Base-by-base conservation (phyloP, 352 stramenopile species). In the Aphanomyces invadans region DNA sequence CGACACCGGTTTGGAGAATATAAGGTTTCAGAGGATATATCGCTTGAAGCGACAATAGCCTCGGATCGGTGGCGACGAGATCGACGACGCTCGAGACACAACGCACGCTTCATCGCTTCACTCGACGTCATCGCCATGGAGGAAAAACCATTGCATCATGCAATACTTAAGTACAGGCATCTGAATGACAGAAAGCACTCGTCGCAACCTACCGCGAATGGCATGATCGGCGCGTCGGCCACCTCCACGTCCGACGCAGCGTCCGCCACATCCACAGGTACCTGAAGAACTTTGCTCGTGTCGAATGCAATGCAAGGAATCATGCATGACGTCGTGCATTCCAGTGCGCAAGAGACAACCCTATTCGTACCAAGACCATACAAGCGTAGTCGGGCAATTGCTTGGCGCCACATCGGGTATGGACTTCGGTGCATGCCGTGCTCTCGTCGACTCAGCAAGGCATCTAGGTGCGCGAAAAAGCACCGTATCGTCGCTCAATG, bases 91-190 rank as follows among this genome's bases (percentile, higher is more conserved):
- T 9, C n/a, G n/a, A n/a, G n/a, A 60, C 48, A 31, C 51, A 29
- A 60, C 51, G 51, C 23, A 29, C 29, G 19, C 49, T 57, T 4
- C 23, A 57, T 28, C 15, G 7, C 7, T 19, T 57, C 5, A n/a
- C 49, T 21, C 49, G 19, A 52, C 49, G 19, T 57, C 49, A 17
- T 38, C 23, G 52, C n/a, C n/a, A 67, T 67, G 60, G 60, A 67
- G 48, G 60, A 57, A 32, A 67, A 67, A 31, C 42, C 48, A 67
- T 67, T 67, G 49, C 60, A 67, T 28, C 48, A 39, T 51, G 60
- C 60, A 67, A 67, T 67, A 67, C 60, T 56, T 23, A 56, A 67
- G 31, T 67, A 67, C 60, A 49, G 60, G 38, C 36, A 67, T 28
- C 49, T 67, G 2, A 67, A 67, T 31, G 60, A 67, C 49, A 25